phyloP scores from a whole-genome alignment of 371 early-diverging fungal genomes.

The Circinella minor region DNA sequence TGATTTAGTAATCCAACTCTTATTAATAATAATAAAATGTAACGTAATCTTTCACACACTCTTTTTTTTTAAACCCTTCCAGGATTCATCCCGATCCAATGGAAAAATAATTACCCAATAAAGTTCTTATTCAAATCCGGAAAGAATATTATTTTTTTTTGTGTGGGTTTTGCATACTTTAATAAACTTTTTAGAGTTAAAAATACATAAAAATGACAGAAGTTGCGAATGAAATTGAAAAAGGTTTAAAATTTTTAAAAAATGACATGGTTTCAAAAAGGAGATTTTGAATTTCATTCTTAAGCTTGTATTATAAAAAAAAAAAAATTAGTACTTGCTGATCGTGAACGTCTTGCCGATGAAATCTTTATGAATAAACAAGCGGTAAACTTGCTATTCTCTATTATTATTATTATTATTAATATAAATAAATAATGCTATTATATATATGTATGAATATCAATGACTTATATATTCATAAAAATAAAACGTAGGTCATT shows the following conservation, averaged over 20 bases:
- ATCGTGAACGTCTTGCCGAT: conserved; percentile 63
- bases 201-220: too few species aligned
- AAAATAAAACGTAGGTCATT: conserved; percentile 42
- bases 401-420: background rate
- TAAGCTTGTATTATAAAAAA: background rate
- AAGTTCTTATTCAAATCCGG: too few species aligned
- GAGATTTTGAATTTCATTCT: background rate
- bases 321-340: conserved; percentile 27
- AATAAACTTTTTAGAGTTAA: too few species aligned
- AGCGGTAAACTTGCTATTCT: conserved; percentile 38
- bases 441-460: background rate
- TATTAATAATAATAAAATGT: too few species aligned
- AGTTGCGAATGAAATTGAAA: conserved; percentile 4
- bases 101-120: too few species aligned
- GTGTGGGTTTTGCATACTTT: too few species aligned
- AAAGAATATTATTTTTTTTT: too few species aligned
- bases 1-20: too few species aligned
- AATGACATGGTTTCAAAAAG: background rate
- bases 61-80: too few species aligned
- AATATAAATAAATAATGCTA: too few species aligned
- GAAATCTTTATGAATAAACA: conserved; percentile 65
- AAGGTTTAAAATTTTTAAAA: background rate
- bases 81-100: too few species aligned
- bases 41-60: too few species aligned
- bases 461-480: background rate